A percentile compares a stretch with the other conserved stretches of the same genome.
Conservation (phyloP, 768 basidiomycete genomes). For the Cubamyces lactineus region DNA sequence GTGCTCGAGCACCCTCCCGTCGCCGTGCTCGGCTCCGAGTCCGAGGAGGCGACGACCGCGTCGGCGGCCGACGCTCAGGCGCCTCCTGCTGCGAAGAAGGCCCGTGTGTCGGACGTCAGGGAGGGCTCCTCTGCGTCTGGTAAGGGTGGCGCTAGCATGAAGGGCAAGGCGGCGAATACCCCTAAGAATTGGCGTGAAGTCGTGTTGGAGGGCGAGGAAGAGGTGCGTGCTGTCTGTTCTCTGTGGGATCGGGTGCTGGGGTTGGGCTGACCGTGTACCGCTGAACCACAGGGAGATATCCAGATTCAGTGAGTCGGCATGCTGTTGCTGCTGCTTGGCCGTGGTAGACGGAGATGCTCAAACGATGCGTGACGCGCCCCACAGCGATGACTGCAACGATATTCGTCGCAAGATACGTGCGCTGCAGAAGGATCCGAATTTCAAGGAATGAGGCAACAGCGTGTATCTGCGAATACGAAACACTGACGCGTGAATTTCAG, state of each 20-base stretch:
- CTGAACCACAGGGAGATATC: constrained; percentile 29
- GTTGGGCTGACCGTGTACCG: constrained; percentile 1
- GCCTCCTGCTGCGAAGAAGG: constrained; percentile 36
- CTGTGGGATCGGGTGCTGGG: neutral
- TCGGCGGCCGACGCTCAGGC: neutral
- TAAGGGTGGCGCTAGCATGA: constrained; percentile 25
- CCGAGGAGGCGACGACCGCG: constrained; percentile 25
- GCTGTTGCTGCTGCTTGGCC: neutral
- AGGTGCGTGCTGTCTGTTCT: constrained; percentile 34
- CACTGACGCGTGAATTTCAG: constrained; percentile 28
- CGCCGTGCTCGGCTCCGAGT: constrained; percentile 14
- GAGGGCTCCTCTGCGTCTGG: constrained; percentile 27
- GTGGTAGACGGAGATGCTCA: neutral
- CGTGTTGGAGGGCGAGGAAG: constrained; percentile 45
- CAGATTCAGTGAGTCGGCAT: constrained; percentile 36
- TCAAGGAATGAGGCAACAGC: constrained; percentile 39
- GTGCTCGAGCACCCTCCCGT: constrained; percentile 22
- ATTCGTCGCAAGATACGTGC: constrained; percentile 48
- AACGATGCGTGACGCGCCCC: neutral
- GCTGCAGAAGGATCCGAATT: constrained; percentile 45
- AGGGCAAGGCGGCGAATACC: constrained; percentile 27
- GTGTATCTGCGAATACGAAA: neutral
- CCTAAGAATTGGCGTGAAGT: constrained; percentile 43
- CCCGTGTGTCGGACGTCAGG: constrained; percentile 34
- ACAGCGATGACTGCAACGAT: constrained; percentile 50